These are phyloP conservation scores for Neofusicoccum sp. DNA, from an alignment of 2,329 filamentous ascomycete species.

Conservation along the genomic window DNA sequence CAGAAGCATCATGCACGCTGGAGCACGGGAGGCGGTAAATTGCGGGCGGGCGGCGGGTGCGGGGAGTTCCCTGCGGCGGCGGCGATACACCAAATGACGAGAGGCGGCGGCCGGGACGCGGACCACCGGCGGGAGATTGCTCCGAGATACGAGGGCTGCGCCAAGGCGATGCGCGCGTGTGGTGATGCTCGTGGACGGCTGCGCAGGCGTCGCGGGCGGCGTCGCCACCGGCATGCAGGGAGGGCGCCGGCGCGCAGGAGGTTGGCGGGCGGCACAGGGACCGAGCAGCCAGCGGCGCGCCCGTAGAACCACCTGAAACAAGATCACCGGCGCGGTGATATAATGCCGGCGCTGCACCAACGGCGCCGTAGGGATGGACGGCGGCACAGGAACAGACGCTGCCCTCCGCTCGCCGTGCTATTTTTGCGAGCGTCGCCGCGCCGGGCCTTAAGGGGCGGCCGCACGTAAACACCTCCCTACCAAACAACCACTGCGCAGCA, in stretches of 20 bases:
- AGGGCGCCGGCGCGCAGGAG: background rate
- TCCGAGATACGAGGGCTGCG: slow-evolving; percentile 9
- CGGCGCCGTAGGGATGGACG: slow-evolving; percentile 9
- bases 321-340: slow-evolving; percentile 13
- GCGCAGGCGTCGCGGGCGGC: background rate
- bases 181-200: background rate
- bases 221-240: slow-evolving; percentile 12
- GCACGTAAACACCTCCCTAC: slow-evolving; percentile 11
- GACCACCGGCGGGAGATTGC: slow-evolving; percentile 11
- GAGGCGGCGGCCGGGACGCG: background rate
- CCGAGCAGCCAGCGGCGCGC: slow-evolving; percentile 13
- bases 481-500: slow-evolving; percentile 14
- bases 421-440: slow-evolving; percentile 5
- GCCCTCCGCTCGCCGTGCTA: slow-evolving; percentile 9
- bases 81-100: background rate
- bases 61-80: background rate
- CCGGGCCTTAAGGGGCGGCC: background rate
- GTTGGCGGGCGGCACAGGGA: slow-evolving; percentile 11
- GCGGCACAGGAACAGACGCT: slow-evolving; percentile 12
- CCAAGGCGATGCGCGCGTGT: slow-evolving; percentile 8
- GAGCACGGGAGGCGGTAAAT: background rate
- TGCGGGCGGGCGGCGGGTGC: background rate
- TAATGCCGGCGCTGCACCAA: too few species aligned
- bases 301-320: slow-evolving; percentile 16
- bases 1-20: background rate